These are phyloP conservation scores for Anethum foeniculum DNA, from an alignment of 140 eudicot species.

Conservation along the genomic window DNA sequence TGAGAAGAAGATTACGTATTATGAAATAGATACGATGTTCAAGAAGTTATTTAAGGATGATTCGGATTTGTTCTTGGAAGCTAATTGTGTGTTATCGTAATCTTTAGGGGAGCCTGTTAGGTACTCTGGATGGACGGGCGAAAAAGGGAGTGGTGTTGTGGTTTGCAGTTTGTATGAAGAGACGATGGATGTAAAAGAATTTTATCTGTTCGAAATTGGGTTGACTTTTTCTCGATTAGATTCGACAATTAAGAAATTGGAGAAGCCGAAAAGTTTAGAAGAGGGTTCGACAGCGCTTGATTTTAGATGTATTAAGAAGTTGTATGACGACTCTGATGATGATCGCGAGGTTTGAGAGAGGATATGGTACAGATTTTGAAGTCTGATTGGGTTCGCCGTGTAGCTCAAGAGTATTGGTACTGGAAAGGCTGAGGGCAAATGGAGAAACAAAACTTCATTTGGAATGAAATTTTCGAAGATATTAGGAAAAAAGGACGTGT, in stretches of 20 bases:
- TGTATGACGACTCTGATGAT: not conserved
- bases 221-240: not conserved
- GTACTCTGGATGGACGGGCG: not conserved
- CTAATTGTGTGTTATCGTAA: not conserved
- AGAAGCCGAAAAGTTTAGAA: not conserved
- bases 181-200: not conserved
- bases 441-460: not conserved
- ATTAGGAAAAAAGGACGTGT: not conserved
- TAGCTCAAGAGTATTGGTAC: not conserved
- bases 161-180: not conserved
- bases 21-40: not conserved
- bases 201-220: not conserved
- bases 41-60: not conserved
- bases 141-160: not conserved
- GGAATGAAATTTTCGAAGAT: not conserved
- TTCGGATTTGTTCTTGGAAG: not conserved
- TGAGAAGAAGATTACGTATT: not conserved
- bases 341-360: not conserved
- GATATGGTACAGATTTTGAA: not conserved
- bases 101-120: not conserved
- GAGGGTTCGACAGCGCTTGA: not conserved
- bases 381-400: not conserved
- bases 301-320: not conserved
- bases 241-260: not conserved
- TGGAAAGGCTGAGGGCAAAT: not conserved